A percentile compares a stretch with the other conserved stretches of the same genome.
phyloP scores from a whole-genome alignment of 2,329 filamentous ascomycete genomes.

The Colletotrichum sp. region DNA sequence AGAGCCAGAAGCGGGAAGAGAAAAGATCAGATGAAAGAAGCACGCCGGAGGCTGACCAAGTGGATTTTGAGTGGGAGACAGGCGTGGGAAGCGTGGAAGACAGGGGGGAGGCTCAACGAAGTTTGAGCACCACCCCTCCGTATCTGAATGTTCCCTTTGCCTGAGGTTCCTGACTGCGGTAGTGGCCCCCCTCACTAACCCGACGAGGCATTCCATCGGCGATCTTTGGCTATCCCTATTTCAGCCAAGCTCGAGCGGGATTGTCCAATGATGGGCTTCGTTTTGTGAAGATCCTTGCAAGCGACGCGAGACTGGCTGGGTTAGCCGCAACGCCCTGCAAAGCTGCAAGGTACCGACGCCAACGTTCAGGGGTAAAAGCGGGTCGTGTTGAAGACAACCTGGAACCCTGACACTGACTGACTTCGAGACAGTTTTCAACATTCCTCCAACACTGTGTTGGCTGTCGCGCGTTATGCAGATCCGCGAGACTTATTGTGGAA shows the following conservation, averaged over 20 bases:
- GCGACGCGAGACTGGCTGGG: background rate
- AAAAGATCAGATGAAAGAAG: constrained; percentile 29
- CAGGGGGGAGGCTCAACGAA: background rate
- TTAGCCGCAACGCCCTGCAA: constrained; percentile 2
- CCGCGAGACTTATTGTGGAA: background rate
- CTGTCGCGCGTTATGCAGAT: background rate
- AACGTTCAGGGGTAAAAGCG: constrained; percentile 29
- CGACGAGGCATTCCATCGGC: constrained; percentile 19
- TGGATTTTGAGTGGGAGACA: background rate
- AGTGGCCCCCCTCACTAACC: constrained; percentile 9
- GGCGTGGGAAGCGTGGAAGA: constrained; percentile 1
- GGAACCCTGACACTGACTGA: constrained; percentile 2
- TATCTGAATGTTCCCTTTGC: background rate
- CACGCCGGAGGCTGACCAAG: background rate
- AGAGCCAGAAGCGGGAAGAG: constrained; percentile 11
- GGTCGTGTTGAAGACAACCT: constrained; percentile 18
- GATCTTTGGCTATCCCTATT: constrained; percentile 25
- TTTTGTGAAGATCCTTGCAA: background rate
- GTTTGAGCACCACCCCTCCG: background rate
- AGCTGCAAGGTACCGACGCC: constrained; percentile 17
- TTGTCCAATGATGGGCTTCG: constrained; percentile 21
- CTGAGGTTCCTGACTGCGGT: background rate
- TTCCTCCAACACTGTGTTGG: constrained; percentile 6
- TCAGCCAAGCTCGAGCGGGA: background rate
- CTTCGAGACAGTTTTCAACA: background rate